Percentiles rank a stretch among this genome's conserved stretches.
Conservation (phyloP, 2,329 filamentous ascomycete species). For the Claviceps fusiformis region DNA sequence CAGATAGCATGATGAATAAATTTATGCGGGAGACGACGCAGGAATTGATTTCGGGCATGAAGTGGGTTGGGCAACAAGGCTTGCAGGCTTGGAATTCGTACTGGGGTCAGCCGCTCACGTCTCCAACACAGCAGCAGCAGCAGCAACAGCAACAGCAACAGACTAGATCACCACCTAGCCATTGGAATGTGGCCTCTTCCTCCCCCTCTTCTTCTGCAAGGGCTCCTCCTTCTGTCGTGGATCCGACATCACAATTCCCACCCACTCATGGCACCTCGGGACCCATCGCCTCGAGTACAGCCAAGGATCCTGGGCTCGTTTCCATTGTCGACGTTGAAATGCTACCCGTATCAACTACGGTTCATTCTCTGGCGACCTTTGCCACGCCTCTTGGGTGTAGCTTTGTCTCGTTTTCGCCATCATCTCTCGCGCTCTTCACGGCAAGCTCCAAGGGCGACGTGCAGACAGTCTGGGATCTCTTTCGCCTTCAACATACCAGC, state of each 20-base stretch:
- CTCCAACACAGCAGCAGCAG: constrained; percentile 13
- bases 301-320: constrained; percentile 58
- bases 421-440: constrained; percentile 60
- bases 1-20: constrained; percentile 60
- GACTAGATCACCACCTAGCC: constrained; percentile 31
- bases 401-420: constrained; percentile 65
- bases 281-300: constrained; percentile 38
- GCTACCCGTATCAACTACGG: constrained; percentile 36
- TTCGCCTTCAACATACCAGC: constrained; percentile 50
- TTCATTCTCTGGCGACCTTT: constrained; percentile 58
- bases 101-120: constrained; percentile 46
- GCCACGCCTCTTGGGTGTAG: constrained; percentile 61
- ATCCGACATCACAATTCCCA: constrained; percentile 44
- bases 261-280: constrained; percentile 50
- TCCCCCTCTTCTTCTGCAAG: constrained; percentile 10
- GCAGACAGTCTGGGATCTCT: constrained; percentile 69
- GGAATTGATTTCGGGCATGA: constrained; percentile 60
- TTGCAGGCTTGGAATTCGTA: constrained; percentile 69
- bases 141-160: constrained; percentile 2
- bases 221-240: constrained; percentile 26
- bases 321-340: constrained; percentile 60
- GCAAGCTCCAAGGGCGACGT: constrained; percentile 75
- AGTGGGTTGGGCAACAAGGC: constrained; percentile 65
- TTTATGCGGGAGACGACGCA: constrained; percentile 69
- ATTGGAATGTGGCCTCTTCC: constrained; percentile 28